phyloP scores from a whole-genome alignment of 192 early-diverging fungal genomes.

The Mortierella alpina region DNA sequence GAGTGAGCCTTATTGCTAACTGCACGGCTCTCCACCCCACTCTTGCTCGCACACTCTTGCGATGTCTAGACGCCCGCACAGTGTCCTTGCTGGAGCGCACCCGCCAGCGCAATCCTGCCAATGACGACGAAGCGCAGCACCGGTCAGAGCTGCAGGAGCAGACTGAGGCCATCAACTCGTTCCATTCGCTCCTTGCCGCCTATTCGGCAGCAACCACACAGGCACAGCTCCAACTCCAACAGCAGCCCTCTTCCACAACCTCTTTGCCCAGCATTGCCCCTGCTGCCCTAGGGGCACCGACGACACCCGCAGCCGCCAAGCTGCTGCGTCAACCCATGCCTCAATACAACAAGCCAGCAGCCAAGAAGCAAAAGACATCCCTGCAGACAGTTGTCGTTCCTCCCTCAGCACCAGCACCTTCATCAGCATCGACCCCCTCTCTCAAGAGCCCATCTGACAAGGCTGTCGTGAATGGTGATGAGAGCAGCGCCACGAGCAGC shows the following conservation, averaged over 20 bases:
- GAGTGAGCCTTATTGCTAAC: too few relatives aligned
- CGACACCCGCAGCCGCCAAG: conserved; percentile 43
- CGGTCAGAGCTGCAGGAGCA: conserved; percentile 19
- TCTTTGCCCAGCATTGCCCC: not conserved
- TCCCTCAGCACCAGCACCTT: not conserved
- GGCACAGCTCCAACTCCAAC: conserved; percentile 7
- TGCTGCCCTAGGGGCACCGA: conserved; percentile 9
- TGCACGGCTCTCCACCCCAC: not conserved
- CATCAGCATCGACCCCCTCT: not conserved
- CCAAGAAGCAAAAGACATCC: conserved; percentile 14
- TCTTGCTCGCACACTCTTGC: not conserved
- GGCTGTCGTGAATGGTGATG: not conserved
- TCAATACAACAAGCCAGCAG: conserved; percentile 4
- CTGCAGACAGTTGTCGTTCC: not conserved
- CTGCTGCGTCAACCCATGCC: conserved; percentile 33
- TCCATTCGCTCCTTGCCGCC: conserved; percentile 30
- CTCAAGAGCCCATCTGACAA: not conserved
- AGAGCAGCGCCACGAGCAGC: not conserved
- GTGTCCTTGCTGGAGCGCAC: conserved; percentile 43
- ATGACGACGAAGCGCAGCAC: conserved; percentile 6
- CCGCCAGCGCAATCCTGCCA: conserved; percentile 43
- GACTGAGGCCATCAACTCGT: conserved; percentile 17
- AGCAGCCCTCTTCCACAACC: not conserved
- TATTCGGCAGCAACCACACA: conserved; percentile 13
- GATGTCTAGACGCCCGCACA: conserved; percentile 8